Evolutionary conservation across 2,329 filamentous ascomycete genomes (phyloP), one percentile per base, ranked within the genome.

Genomic region (Fusarium nematophilum): DNA sequence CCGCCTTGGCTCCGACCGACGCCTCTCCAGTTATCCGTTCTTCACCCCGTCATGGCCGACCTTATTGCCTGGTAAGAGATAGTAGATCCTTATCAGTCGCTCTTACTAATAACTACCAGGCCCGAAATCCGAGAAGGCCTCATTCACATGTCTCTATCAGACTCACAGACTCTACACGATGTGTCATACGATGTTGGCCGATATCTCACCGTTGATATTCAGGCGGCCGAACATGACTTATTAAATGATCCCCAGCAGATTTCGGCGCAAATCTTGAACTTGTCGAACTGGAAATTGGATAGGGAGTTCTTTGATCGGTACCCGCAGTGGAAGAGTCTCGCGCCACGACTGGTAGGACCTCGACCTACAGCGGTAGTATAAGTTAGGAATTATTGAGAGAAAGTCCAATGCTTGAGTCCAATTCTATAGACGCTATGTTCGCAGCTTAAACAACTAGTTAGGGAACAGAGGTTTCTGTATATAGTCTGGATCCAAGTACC

Each of bases 271-370:
- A 55, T 55, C 5, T 5, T 50, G 18, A 33, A 55, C 3, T 10
- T 55, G 10, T 29, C 26, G 10, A 55, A 55, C 25, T 55, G 52
- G 52, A 55, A 44, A 23, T 6, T 55, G 37, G 29, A 49, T 6
- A 36, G 23, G 17, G 44, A 38, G 26, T 55, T 55, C 8, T 55
- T 55, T 1, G 36, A 55, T 33, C 45, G 29, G 0, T 55, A 55
- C 11, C 52, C 52, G 7, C 52, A 55, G n/a, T 55, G 52, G 52
- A 50, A 26, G 11, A 33, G 23, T 2, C 21, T 31, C 0, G n/a
- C 37, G n/a, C n/a, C n/a, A n/a, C n/a, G n/a, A n/a, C n/a, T n/a
- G n/a, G n/a, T n/a, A n/a, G n/a, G n/a, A n/a, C n/a, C n/a, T n/a
- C n/a, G n/a, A n/a, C n/a, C n/a, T n/a, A n/a, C n/a, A n/a, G n/a